A percentile compares a stretch with the other conserved stretches of the same genome.
phyloP scores from a whole-genome alignment of 805 yeast genomes.

The Nakazawaea laoshanensis region DNA sequence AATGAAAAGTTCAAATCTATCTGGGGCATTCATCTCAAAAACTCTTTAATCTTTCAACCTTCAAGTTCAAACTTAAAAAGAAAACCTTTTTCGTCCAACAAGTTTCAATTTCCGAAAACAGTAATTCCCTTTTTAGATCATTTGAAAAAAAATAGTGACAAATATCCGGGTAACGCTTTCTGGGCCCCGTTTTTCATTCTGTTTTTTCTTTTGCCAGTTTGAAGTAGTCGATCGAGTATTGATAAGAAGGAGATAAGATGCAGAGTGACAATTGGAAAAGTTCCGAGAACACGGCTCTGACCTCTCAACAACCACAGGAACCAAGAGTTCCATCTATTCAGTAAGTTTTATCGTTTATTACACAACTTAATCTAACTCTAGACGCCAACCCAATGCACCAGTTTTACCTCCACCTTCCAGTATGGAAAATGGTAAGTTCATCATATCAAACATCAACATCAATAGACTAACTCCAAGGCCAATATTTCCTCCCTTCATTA shows the following conservation, averaged over 20 bases:
- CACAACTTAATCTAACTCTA: constrained; percentile 12
- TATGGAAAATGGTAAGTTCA: constrained; percentile 38
- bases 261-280: constrained; percentile 14
- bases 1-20: constrained; percentile 92
- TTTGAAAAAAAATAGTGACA: too few species aligned
- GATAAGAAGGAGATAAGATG: too few species aligned
- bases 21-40: constrained; percentile 97
- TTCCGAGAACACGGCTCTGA: constrained; percentile 1
- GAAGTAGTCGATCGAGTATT: too few species aligned
- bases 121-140: too few species aligned
- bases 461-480: neutral
- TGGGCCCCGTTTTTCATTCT: too few species aligned
- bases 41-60: neutral
- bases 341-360: constrained; percentile 14
- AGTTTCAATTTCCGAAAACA: too few species aligned
- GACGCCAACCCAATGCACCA: constrained; percentile 43
- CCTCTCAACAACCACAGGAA: constrained; percentile 13
- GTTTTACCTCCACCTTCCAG: constrained; percentile 51
- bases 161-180: too few species aligned
- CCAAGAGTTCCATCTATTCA: constrained; percentile 16
- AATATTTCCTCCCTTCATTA: constrained; percentile 41
- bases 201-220: too few species aligned
- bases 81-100: too few species aligned
- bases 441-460: neutral
- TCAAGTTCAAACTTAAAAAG: too few species aligned